Evolutionary conservation across 176 grass and related monocot species (phyloP).

Genomic region (Paspalum vaginatum): DNA sequence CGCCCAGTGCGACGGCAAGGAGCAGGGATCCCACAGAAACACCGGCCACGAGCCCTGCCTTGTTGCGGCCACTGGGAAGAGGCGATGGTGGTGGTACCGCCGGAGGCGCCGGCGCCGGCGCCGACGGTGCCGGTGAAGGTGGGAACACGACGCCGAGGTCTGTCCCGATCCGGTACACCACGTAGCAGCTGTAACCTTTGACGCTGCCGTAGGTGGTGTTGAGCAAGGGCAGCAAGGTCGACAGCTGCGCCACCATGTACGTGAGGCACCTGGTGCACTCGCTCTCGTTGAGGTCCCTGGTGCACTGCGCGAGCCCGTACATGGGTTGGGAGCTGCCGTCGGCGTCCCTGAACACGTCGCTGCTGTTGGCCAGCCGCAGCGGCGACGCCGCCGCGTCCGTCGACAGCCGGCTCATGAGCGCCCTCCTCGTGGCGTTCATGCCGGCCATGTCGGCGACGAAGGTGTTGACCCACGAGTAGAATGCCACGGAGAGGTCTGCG

Average conservation of each 20-base stretch:
- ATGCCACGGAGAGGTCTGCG: not conserved
- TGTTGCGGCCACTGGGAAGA: not conserved
- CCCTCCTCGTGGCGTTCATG: not conserved
- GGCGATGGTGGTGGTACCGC: not conserved
- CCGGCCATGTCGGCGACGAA: not conserved
- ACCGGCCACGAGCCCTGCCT: not conserved
- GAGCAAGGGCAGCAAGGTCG: not conserved
- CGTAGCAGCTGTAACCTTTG: constrained; percentile 25
- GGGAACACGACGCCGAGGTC: not conserved
- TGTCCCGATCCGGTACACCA: not conserved
- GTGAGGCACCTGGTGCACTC: constrained; percentile 32
- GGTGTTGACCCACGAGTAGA: not conserved
- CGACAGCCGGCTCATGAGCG: not conserved
- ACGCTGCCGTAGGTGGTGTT: not conserved
- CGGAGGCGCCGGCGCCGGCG: not conserved
- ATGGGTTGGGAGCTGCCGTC: not conserved
- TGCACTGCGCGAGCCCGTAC: constrained; percentile 48
- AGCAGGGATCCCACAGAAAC: not conserved
- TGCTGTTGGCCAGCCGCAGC: constrained; percentile 4
- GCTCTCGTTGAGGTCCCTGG: constrained; percentile 15
- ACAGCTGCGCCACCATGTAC: not conserved
- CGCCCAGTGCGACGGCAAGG: not conserved
- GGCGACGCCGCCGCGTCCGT: not conserved
- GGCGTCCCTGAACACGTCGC: not conserved
- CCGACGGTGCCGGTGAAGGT: not conserved